Base-by-base conservation (phyloP, 2,329 filamentous ascomycete species). In the Ophiostoma australiae region DNA sequence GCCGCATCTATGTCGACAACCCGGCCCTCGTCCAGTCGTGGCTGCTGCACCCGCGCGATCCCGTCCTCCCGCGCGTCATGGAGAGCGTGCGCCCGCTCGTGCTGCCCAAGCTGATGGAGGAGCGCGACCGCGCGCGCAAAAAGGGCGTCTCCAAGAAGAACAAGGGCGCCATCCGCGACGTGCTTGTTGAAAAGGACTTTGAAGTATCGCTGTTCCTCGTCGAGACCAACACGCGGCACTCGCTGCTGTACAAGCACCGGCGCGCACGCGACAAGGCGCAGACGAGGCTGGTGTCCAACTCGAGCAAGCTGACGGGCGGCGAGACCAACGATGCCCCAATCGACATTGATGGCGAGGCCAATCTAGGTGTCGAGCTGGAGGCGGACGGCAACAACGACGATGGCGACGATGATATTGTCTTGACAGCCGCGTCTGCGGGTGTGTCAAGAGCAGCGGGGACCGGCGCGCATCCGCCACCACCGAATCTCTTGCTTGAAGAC, bases 161-260 rank as follows among this genome's bases (percentile, higher is more conserved):
- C 79, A 91, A 91, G 75, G 85, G 85, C 0, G 85, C 85, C 0
- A 91, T 97, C 75, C 97, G 97, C 80, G 95, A 98, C 84, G 90
- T 97, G 0, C 88, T 97, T 20, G 84, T 87, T 13, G 84, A 91
- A 84, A 94, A 97, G 80, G 94, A 97, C 75, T 99, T 97, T 78
- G 93, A 98, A 78, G 93, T 97, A 17, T 92, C 93, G 52, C 91
- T 99, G 74, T 98, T 97, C 81, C 84, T 99, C 74, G 96, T 92
- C 66, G 92, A 97, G 79, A 91, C 91, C 8, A 89, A 87, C 69
- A 94, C 91, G 3, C 88, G 93, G 17, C 95, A 98, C 82, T 91
- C 93, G 44, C 83, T 99, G 52, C 85, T 98, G 72, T 91, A 89
- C 71, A 97, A 95, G 79, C 89, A 92, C 76, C 97, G 97, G 80